Evolutionary conservation across 768 basidiomycete genomes (phyloP).

Genomic region (Hortiboletus campestris): DNA sequence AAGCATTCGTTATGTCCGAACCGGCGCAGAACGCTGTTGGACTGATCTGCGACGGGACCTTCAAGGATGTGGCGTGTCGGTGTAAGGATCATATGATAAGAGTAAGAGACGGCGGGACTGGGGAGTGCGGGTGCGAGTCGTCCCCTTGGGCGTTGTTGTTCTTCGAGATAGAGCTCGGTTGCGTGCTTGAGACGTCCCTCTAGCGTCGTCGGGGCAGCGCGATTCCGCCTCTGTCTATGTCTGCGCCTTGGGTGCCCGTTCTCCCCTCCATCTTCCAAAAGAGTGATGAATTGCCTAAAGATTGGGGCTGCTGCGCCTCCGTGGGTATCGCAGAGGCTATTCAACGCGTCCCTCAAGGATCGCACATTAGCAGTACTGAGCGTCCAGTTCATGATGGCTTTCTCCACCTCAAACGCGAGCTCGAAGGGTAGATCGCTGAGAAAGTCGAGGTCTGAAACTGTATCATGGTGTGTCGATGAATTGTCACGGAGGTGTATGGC

Average conservation of each 20-base stretch:
- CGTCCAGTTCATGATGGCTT: constrained; percentile 31
- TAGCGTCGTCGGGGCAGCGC: constrained; percentile 2
- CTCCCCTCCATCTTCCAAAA: constrained; percentile 17
- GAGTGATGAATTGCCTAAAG: constrained; percentile 19
- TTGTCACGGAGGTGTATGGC: constrained; percentile 20
- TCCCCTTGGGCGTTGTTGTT: constrained; percentile 25
- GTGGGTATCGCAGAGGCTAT: constrained; percentile 16
- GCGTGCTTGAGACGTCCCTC: constrained; percentile 19
- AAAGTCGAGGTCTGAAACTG: constrained; percentile 19
- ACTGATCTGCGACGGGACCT: constrained; percentile 39
- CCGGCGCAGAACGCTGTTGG: constrained; percentile 38
- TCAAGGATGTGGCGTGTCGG: constrained; percentile 39
- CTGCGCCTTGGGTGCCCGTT: neutral
- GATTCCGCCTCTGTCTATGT: neutral
- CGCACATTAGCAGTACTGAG: constrained; percentile 23
- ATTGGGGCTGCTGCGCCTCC: constrained; percentile 21
- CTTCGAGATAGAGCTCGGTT: constrained; percentile 15
- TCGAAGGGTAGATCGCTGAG: constrained; percentile 31
- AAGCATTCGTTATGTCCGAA: constrained; percentile 42
- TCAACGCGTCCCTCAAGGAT: constrained; percentile 20
- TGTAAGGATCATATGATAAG: constrained; percentile 40
- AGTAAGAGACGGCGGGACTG: constrained; percentile 25
- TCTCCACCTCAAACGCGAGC: constrained; percentile 40
- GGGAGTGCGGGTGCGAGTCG: constrained; percentile 22
- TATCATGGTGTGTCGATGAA: constrained; percentile 1